Evolutionary conservation across 768 basidiomycete species (phyloP).

Genomic region (Termitomyces heimii): DNA sequence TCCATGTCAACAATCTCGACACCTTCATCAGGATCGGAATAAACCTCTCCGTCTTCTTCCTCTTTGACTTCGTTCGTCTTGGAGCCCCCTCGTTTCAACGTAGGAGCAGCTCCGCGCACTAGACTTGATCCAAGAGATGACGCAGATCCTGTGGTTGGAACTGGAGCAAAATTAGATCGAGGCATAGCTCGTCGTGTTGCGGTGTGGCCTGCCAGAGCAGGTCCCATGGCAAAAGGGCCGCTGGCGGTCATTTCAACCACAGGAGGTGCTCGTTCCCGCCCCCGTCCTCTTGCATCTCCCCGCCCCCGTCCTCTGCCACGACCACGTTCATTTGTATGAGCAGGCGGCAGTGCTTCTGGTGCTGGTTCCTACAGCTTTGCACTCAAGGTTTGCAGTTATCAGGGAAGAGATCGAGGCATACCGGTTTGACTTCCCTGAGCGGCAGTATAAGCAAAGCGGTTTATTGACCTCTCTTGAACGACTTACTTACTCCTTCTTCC

Average conservation of each 20-base stretch:
- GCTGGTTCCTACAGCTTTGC: slow-evolving; percentile 39
- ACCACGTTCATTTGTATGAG: slow-evolving; percentile 36
- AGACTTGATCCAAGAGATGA: slow-evolving; percentile 43
- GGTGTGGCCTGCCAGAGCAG: slow-evolving; percentile 55
- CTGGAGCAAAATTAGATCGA: slow-evolving; percentile 52
- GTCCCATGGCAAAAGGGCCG: slow-evolving; percentile 86
- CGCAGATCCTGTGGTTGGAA: slow-evolving; percentile 33
- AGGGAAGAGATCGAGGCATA: slow-evolving; percentile 22
- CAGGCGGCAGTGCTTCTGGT: slow-evolving; percentile 22
- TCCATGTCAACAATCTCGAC: slow-evolving; percentile 86
- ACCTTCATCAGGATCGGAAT: slow-evolving; percentile 85
- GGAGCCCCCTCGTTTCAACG: slow-evolving; percentile 35
- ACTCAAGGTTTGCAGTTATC: slow-evolving; percentile 1
- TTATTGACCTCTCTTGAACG: neutral
- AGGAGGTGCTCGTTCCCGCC: slow-evolving; percentile 47
- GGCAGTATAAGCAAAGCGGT: slow-evolving; percentile 1
- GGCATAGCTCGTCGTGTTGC: slow-evolving; percentile 42
- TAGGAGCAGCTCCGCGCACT: slow-evolving; percentile 42
- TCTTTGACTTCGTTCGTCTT: slow-evolving; percentile 24
- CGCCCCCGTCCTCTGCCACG: slow-evolving; percentile 42
- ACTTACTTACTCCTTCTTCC: slow-evolving; percentile 72
- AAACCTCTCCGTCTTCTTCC: slow-evolving; percentile 57
- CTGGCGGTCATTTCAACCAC: slow-evolving; percentile 75
- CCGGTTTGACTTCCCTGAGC: slow-evolving; percentile 60
- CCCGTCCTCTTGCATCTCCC: slow-evolving; percentile 44